A percentile compares a stretch with the other conserved stretches of the same genome.
Evolutionary conservation across 2,329 filamentous ascomycete species (phyloP).

Genomic region (Colletotrichum sp.): DNA sequence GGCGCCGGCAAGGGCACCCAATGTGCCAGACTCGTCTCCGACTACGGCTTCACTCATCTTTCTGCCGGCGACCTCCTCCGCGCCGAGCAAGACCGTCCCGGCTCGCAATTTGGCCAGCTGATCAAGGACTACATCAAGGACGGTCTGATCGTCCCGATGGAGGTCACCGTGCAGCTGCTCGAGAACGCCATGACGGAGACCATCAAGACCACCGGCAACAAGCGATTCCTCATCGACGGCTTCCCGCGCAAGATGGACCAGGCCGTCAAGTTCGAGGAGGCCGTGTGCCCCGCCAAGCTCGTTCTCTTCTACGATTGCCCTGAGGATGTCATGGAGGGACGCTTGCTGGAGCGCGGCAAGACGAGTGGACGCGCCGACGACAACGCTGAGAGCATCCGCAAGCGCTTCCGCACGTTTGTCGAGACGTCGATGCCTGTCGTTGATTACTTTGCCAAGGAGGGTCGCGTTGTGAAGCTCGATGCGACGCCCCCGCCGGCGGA

Average conservation of each 20-base stretch:
- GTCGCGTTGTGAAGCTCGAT: conserved; percentile 80
- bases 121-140: conserved; percentile 95
- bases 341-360: conserved; percentile 88
- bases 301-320: conserved; percentile 96
- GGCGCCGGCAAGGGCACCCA: conserved; percentile 97
- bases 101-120: conserved; percentile 87
- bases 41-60: conserved; percentile 92
- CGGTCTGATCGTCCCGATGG: conserved; percentile 97
- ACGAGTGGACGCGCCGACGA: conserved; percentile 92
- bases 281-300: conserved; percentile 82
- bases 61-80: conserved; percentile 93
- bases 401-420: conserved; percentile 92
- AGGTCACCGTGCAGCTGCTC: conserved; percentile 91
- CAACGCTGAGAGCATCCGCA: conserved; percentile 94
- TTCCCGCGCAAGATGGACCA: conserved; percentile 99
- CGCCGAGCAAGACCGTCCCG: conserved; percentile 87
- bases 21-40: conserved; percentile 83
- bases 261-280: conserved; percentile 89
- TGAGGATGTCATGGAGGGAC: conserved; percentile 84
- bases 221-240: conserved; percentile 79
- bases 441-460: conserved; percentile 77
- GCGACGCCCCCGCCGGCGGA: conserved; percentile 71
- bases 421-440: conserved; percentile 99
- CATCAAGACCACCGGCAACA: conserved; percentile 56
- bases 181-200: conserved; percentile 88